Conservation (phyloP, 805 yeast genomes). For the Ogataea pignaliae region DNA sequence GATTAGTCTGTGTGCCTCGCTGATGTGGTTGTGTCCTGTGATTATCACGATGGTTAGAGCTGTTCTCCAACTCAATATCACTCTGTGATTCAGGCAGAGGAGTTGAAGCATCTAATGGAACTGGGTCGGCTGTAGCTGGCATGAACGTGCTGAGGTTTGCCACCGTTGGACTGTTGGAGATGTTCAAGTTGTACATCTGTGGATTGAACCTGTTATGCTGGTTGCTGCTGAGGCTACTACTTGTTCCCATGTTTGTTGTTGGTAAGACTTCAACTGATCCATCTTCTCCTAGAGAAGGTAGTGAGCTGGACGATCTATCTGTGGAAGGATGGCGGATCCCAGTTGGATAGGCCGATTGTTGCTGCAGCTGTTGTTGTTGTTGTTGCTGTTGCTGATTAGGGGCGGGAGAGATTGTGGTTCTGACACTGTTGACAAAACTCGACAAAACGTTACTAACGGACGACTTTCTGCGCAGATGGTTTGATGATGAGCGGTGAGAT, state of each 20-base stretch:
- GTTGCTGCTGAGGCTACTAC: neutral
- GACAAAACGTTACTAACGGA: slow-evolving; percentile 26
- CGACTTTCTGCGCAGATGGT: slow-evolving; percentile 22
- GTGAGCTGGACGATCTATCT: slow-evolving; percentile 14
- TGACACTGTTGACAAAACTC: slow-evolving; percentile 24
- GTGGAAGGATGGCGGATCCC: slow-evolving; percentile 6
- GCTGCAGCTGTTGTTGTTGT: slow-evolving; percentile 1
- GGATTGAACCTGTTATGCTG: slow-evolving; percentile 26
- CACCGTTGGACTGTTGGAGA: slow-evolving; percentile 28
- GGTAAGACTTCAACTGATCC: neutral
- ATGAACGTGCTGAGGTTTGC: slow-evolving; percentile 19
- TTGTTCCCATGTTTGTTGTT: neutral
- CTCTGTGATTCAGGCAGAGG: slow-evolving; percentile 5
- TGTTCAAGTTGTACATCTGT: slow-evolving; percentile 20
- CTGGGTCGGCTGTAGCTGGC: slow-evolving; percentile 8
- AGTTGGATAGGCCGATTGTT: slow-evolving; percentile 1
- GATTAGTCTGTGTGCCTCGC: slow-evolving; percentile 5
- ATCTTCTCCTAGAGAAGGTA: slow-evolving; percentile 7
- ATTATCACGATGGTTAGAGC: neutral
- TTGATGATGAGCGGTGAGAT: slow-evolving; percentile 5
- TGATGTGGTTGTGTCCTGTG: neutral
- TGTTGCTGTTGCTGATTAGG: neutral
- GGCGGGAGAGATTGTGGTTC: slow-evolving; percentile 14
- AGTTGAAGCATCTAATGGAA: slow-evolving; percentile 11
- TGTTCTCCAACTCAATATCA: neutral